Conservation (phyloP, 257 asterid species). For the Plantago ovata region DNA sequence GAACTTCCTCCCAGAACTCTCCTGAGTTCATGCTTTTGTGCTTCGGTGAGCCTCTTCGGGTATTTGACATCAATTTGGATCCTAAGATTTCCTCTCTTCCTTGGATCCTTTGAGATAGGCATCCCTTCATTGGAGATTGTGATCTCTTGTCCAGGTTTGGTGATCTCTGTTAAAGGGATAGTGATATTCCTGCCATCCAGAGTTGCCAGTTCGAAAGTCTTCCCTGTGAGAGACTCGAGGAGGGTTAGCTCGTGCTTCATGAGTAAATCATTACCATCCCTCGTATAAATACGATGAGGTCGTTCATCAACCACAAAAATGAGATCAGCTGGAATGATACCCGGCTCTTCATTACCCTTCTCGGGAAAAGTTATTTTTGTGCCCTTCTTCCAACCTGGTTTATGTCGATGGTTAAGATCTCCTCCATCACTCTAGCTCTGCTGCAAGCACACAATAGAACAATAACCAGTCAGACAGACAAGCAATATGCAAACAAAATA, state of each 20-base stretch:
- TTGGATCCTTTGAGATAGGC: conserved; percentile 92
- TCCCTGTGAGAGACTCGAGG: conserved; percentile 80
- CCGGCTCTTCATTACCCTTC: conserved; percentile 78
- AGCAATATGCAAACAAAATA: background rate
- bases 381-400: conserved; percentile 97
- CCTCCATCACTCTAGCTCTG: conserved; percentile 61
- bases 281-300: conserved; percentile 67
- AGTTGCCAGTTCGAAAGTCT: conserved; percentile 59
- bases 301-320: conserved; percentile 82
- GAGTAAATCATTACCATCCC: conserved; percentile 84
- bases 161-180: conserved; percentile 51
- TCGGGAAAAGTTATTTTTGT: conserved; percentile 92
- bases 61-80: conserved; percentile 76
- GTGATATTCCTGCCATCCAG: conserved; percentile 74
- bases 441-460: conserved; percentile 30
- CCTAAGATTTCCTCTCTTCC: conserved; percentile 68
- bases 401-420: conserved; percentile 74
- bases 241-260: conserved; percentile 67
- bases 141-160: conserved; percentile 74
- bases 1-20: conserved; percentile 41
- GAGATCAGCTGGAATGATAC: conserved; percentile 76
- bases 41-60: conserved; percentile 78
- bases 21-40: conserved; percentile 79
- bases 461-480: background rate
- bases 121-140: conserved; percentile 83